Percentiles rank a stretch among this genome's conserved stretches.
Evolutionary conservation across 768 basidiomycete genomes (phyloP).

Genomic region (Leccinum fibrillosum): DNA sequence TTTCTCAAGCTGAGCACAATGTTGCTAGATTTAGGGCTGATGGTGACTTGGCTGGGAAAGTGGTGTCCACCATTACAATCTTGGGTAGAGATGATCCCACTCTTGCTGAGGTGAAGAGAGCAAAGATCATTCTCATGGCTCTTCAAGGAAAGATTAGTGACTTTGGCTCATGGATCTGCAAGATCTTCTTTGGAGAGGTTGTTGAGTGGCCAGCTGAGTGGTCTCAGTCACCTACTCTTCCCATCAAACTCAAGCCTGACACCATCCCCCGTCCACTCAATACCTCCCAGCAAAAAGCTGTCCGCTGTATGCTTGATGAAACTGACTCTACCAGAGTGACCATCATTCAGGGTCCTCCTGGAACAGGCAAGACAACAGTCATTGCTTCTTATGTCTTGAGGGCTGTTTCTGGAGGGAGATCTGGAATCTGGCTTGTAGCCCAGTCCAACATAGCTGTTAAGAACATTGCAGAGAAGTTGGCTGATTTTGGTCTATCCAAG

Average conservation of each 20-base stretch:
- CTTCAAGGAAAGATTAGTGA: slow-evolving; percentile 34
- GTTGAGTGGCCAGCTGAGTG: slow-evolving; percentile 39
- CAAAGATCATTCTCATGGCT: slow-evolving; percentile 27
- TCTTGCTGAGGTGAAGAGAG: slow-evolving; percentile 48
- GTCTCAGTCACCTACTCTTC: slow-evolving; percentile 15
- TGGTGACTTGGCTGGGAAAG: slow-evolving; percentile 30
- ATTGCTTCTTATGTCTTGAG: slow-evolving; percentile 60
- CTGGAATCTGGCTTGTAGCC: slow-evolving; percentile 76
- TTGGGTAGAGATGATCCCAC: slow-evolving; percentile 58
- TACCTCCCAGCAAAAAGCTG: slow-evolving; percentile 36
- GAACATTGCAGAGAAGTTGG: slow-evolving; percentile 84
- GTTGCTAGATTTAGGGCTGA: slow-evolving; percentile 21
- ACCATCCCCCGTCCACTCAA: slow-evolving; percentile 35
- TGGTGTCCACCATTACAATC: slow-evolving; percentile 39
- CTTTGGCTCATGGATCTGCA: slow-evolving; percentile 37
- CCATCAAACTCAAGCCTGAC: slow-evolving; percentile 14
- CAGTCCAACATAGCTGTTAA: slow-evolving; percentile 88
- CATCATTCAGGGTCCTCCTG: slow-evolving; percentile 52
- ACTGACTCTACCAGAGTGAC: slow-evolving; percentile 35
- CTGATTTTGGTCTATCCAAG: slow-evolving; percentile 44
- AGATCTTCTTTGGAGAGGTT: slow-evolving; percentile 32
- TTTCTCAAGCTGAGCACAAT: slow-evolving; percentile 13
- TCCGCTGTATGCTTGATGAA: slow-evolving; percentile 37
- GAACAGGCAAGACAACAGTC: slow-evolving; percentile 72
- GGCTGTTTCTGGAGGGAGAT: slow-evolving; percentile 36